A percentile compares a stretch with the other conserved stretches of the same genome.
Conservation (phyloP, 2,329 filamentous ascomycete species). For the Sclerotiophoma versabilis region DNA sequence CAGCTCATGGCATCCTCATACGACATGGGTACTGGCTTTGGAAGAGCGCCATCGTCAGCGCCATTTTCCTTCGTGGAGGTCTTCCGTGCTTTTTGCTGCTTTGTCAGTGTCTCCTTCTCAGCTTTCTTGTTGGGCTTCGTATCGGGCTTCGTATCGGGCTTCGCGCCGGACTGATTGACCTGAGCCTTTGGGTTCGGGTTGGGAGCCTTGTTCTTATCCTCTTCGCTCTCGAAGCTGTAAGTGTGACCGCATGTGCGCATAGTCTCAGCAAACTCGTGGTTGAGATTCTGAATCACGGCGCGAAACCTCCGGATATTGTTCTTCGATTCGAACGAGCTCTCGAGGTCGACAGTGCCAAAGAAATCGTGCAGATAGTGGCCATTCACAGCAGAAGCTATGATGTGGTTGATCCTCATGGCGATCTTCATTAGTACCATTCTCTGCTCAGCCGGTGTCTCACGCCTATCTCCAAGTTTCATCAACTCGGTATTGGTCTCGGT, state of each 20-base stretch:
- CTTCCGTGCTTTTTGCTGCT: not conserved
- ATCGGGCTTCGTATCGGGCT: not conserved
- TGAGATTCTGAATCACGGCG: not conserved
- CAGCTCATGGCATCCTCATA: conserved; percentile 27
- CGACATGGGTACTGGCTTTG: not conserved
- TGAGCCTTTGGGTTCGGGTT: not conserved
- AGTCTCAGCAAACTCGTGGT: not conserved
- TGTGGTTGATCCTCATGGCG: not conserved
- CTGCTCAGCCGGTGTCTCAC: not conserved
- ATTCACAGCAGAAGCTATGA: not conserved
- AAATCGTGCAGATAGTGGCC: not conserved
- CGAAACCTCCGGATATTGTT: conserved; percentile 1
- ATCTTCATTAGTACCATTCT: not conserved
- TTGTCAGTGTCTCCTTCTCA: not conserved
- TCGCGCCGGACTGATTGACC: not conserved
- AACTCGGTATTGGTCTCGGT: not conserved
- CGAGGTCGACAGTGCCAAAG: not conserved
- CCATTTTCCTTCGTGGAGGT: not conserved
- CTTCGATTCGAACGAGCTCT: not conserved
- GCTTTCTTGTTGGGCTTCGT: not conserved
- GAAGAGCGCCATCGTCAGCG: not conserved
- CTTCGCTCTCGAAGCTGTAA: not conserved
- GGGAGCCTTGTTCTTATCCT: not conserved
- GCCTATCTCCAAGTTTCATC: not conserved
- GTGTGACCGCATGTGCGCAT: not conserved